phyloP scores from a whole-genome alignment of 768 basidiomycete genomes.

The Solioccasus polychromus region DNA sequence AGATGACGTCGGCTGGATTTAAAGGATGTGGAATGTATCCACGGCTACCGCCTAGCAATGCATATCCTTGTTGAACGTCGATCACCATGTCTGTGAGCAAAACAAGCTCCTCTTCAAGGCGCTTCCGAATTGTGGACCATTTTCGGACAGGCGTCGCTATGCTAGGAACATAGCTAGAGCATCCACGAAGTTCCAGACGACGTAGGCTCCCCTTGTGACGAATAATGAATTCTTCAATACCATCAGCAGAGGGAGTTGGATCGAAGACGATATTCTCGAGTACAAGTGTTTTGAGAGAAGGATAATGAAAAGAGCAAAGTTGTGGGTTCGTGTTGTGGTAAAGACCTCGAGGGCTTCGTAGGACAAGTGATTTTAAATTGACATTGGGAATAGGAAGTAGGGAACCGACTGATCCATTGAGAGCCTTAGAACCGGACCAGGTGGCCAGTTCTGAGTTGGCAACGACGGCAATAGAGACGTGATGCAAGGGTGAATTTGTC shows the following conservation, averaged over 20 bases:
- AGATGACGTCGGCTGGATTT: too few relatives aligned
- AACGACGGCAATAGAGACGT: conserved; percentile 30
- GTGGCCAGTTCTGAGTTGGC: conserved; percentile 29
- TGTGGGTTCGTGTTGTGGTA: conserved; percentile 27
- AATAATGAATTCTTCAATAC: conserved; percentile 29
- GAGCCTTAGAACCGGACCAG: conserved; percentile 31
- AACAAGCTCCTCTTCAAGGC: conserved; percentile 19
- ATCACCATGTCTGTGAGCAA: conserved; percentile 24
- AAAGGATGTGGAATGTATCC: conserved; percentile 27
- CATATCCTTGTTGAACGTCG: conserved; percentile 17
- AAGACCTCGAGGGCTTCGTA: conserved; percentile 27
- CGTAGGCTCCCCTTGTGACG: conserved; percentile 28
- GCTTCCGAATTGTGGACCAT: conserved; percentile 30
- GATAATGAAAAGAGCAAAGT: conserved; percentile 21
- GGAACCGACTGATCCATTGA: conserved; percentile 25
- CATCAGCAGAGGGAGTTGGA: conserved; percentile 14
- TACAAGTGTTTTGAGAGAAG: conserved; percentile 25
- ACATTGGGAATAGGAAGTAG: conserved; percentile 21
- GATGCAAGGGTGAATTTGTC: conserved; percentile 24
- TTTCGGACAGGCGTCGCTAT: conserved; percentile 13
- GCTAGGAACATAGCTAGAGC: conserved; percentile 25
- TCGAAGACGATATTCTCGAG: conserved; percentile 32
- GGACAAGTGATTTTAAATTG: conserved; percentile 20
- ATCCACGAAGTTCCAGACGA: conserved; percentile 23
- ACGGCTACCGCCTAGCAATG: conserved; percentile 18